Base-by-base conservation (phyloP, 257 asterid species). In the Jaltomata sinuosa region DNA sequence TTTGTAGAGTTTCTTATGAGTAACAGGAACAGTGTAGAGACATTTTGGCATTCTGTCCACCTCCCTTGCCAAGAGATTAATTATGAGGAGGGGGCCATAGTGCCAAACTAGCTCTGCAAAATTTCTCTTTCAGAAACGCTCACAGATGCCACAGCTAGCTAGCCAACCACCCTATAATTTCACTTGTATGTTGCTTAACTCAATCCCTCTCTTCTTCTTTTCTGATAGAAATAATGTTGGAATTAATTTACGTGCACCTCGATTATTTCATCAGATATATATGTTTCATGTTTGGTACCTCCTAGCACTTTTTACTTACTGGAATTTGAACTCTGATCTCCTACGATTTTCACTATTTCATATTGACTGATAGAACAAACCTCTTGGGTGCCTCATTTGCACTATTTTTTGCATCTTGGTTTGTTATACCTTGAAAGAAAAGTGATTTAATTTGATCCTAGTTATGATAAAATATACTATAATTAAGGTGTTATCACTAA, bases 1-100 rank as follows among this genome's bases (percentile, higher is more conserved):
- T 38, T 38, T 38, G 42, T 38, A 38, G 69, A 25, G 69, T 61
- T 61, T 91, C 83, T 89, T 90, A 87, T 38, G 89, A 85, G 90
- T 31, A 86, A n/a, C n/a, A n/a, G n/a, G n/a, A 85, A 38, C 69
- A 57, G 87, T 83, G 90, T 91, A 89, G 94, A 87, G 92, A 47
- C 88, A 87, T 31, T 91, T 91, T 91, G 94, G 94, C 92, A 91
- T 89, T 91, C 94, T 91, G 94, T 91, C 94, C 94, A 86, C 94
- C 94, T 91, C 94, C 91, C 72, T 40, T 31, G 6, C 11, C 38
- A 40, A 11, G 53, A 49, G 19, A 49, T 38, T 38, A 38, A 38
- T 38, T 5, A 12, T 34, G 16, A 68, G 78, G 94, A 91, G 94
- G 94, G 32, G 94, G 92, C 84, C 91, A 91, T 88, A 82, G 81